phyloP scores from a whole-genome alignment of 179 eudicot genomes.

The Vitellaria paradoxa region DNA sequence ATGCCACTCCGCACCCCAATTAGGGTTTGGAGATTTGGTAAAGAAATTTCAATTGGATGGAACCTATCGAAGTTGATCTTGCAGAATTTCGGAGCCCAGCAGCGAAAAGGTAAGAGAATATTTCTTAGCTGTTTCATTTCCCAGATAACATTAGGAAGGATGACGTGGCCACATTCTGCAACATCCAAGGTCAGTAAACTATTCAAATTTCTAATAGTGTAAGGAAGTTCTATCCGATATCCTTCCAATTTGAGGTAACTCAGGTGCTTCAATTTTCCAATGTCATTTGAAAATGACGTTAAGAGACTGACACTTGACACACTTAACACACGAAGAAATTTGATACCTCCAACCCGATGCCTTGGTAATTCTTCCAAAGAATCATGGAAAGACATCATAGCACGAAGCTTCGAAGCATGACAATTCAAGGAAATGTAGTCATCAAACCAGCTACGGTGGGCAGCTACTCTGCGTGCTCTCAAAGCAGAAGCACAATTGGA shows the following conservation, averaged over 20 bases:
- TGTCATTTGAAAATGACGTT: background rate
- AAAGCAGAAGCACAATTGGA: background rate
- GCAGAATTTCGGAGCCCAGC: background rate
- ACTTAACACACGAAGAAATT: background rate
- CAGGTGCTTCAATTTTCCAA: conserved; percentile 8
- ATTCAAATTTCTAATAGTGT: background rate
- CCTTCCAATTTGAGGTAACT: background rate
- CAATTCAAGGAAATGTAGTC: background rate
- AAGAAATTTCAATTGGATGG: background rate
- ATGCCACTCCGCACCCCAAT: background rate
- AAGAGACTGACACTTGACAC: background rate
- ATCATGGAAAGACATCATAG: background rate
- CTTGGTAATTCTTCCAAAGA: background rate
- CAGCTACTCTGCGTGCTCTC: conserved; percentile 8
- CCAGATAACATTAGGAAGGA: conserved; percentile 4
- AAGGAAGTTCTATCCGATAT: background rate
- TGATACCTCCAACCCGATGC: background rate
- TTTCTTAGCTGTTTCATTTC: background rate
- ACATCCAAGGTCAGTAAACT: conserved; percentile 7
- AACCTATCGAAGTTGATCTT: background rate
- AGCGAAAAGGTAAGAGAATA: background rate
- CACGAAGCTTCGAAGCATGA: conserved; percentile 4
- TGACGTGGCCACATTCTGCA: too few species aligned
- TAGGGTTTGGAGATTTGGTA: background rate
- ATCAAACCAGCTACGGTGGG: background rate